Base-by-base conservation (phyloP, 2,329 filamentous ascomycete species). In the Aspergillus sclerotialis region DNA sequence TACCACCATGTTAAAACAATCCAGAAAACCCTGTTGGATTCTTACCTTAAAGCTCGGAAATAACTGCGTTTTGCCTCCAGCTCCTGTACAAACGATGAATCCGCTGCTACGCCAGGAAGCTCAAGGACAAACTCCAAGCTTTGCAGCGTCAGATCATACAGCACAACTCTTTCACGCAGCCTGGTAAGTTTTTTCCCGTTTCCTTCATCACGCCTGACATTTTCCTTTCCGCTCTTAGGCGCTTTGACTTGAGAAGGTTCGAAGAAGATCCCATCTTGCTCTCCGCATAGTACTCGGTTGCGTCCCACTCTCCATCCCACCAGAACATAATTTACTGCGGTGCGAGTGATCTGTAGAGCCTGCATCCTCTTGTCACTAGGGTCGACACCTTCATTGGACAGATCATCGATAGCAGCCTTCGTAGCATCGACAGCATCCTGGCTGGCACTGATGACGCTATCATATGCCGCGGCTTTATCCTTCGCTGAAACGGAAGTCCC, bases 391-490 rank as follows among this genome's bases (percentile, higher is more conserved):
- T 98, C 92, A 39, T 76, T 80, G 32, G 78, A 76, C 37, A 95
- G 69, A 58, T 96, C 92, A 45, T 96, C 90, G 39, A 95, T 94
- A 8, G 88, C 88, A 49, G 84, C 80, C 61, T 94, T 93, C 1
- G 89, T 92, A 4, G 88, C 87, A 63, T 98, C 92, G 13, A 90
- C 87, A 3, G 86, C 87, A 56, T 98, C 90, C 61, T 96, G 92
- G 46, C 86, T 92, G 14, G 88, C 80, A 46, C 84, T 86, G 16
- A 98, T 77, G 34, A 96, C 81, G 43, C 84, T 84, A 49, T 98
- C 92, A 59, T 96, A 98, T 5, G 86, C 86, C 7, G 81, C 83
- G 8, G 89, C 87, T 51, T 82, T 78, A 40, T 92, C 84, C 46
- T 59, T 66, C 2, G 68, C 53, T 1, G 64, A 60, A 4, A 58